Evolutionary conservation across 2,329 filamentous ascomycete genomes (phyloP).

Genomic region (Aschersonia sp.): DNA sequence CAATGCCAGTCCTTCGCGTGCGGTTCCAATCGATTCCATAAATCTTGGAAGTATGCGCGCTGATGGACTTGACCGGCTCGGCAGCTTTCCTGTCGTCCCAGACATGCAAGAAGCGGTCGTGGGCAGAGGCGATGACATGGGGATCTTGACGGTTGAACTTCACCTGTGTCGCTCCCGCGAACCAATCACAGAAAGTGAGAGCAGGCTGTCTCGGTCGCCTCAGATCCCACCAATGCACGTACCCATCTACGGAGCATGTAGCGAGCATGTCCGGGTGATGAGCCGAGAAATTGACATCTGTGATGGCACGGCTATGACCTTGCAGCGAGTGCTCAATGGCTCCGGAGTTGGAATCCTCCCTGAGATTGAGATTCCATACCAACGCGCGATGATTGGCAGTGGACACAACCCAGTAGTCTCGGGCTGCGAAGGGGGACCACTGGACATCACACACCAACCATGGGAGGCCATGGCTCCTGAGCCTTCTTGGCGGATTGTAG

Average conservation of each 20-base stretch:
- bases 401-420: constrained; percentile 87
- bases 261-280: constrained; percentile 81
- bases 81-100: constrained; percentile 80
- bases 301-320: constrained; percentile 73
- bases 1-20: constrained; percentile 52
- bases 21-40: constrained; percentile 94
- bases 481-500: constrained; percentile 70
- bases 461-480: constrained; percentile 70
- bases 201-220: constrained; percentile 58
- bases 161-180: constrained; percentile 84
- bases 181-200: constrained; percentile 81
- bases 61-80: constrained; percentile 66
- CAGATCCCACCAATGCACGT: constrained; percentile 85
- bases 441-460: constrained; percentile 95
- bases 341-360: constrained; percentile 53
- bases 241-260: constrained; percentile 85
- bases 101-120: constrained; percentile 74
- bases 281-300: constrained; percentile 90
- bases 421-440: constrained; percentile 83
- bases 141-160: constrained; percentile 84
- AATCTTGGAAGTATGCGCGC: constrained; percentile 82
- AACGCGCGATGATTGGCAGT: constrained; percentile 90
- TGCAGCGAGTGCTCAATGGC: constrained; percentile 79
- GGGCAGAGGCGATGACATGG: constrained; percentile 79
- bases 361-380: constrained; percentile 80